Base-by-base conservation (phyloP, 805 yeast species). In the Wickerhamomyces subpelliculosus region DNA sequence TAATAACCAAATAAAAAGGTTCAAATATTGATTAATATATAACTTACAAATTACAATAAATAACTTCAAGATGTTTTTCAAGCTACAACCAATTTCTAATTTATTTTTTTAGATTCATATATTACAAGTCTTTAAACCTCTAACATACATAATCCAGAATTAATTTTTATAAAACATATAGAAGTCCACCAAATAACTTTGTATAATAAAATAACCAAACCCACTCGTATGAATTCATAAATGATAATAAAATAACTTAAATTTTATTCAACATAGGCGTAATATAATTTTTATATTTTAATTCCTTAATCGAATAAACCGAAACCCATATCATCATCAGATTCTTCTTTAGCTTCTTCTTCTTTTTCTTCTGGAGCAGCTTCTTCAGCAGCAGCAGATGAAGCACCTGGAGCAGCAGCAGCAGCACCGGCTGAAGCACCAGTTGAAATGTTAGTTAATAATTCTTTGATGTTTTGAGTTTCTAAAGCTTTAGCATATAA, bases 271-370 rank as follows among this genome's bases (percentile, higher is more conserved):
- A n/a, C n/a, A 10, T 22, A 22, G 10, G 10, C 8, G 10, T 22
- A 22, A 22, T 22, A 22, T 8, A 8, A 22, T 22, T 22, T 8
- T 16, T 27, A 18, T 8, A 29, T 18, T 18, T 29, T 39, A 41
- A 8, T 34, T 39, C 44, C 51, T 67, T 85, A 85, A 73, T 84
- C 95, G 78, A 86, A 86, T 68, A 86, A 80, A 71, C 89, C 90
- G 85, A 83, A 80, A 64, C 95, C 95, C 95, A 87, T 85, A 71
- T 84, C 95, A 65, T 79, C 88, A 63, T 78, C 83, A 47, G 76
- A 73, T 62, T 71, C 72, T 55, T 61, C 70, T 56, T 67, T 76
- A 39, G 54, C 63, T 52, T 64, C 76, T 52, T 63, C 79, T 41
- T 58, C 80, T 51, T 60, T 80, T 47, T 61, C 80, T 44, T 57